These are phyloP conservation scores for Cryptosporidium ubiquitum DNA, from an alignment of 169 alveolate species.

Conservation along the genomic window DNA sequence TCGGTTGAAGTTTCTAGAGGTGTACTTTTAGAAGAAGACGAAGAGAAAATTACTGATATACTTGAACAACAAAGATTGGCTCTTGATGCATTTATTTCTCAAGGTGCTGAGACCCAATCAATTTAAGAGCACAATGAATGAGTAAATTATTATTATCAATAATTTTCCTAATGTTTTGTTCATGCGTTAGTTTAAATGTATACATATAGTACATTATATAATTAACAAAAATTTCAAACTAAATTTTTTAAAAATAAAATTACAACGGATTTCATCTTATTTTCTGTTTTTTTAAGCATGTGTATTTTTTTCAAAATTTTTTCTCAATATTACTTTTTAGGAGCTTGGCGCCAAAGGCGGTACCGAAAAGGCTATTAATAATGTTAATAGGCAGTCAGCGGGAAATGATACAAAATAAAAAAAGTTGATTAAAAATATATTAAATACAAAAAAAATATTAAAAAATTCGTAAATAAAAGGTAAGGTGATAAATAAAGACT, in stretches of 20 bases:
- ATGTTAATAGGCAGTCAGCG: neutral
- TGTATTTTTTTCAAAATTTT: neutral
- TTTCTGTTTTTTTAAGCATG: neutral
- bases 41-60: constrained; percentile 67
- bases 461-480: neutral
- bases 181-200: neutral
- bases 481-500: neutral
- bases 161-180: neutral
- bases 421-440: neutral
- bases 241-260: neutral
- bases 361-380: neutral
- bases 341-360: neutral
- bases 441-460: too few species aligned
- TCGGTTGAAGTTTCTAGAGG: constrained; percentile 73
- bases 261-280: neutral
- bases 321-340: neutral
- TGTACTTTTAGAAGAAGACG: constrained; percentile 73
- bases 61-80: constrained; percentile 75
- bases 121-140: neutral
- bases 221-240: neutral
- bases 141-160: neutral
- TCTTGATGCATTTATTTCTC: constrained; percentile 66
- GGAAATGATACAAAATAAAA: neutral
- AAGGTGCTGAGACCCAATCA: constrained; percentile 68
- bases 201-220: neutral